Conservation (phyloP, 768 basidiomycete species). For the Phylloporus arenicola region DNA sequence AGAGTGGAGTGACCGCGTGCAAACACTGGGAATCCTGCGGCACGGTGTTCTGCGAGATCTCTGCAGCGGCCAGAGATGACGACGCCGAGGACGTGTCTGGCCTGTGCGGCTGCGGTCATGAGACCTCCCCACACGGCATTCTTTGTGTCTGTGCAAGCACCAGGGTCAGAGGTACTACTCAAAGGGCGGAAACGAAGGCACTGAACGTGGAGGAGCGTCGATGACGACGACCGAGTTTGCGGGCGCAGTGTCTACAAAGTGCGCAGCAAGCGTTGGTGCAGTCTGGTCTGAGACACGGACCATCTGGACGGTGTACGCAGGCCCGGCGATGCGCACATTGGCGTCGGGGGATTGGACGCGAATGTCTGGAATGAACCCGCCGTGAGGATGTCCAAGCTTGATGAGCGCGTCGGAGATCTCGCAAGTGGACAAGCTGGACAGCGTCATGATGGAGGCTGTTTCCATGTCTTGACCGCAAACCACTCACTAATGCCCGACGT, state of each 20-base stretch:
- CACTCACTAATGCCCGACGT: constrained; percentile 9
- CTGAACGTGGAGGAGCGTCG: constrained; percentile 63
- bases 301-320: constrained; percentile 87
- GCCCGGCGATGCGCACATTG: constrained; percentile 56
- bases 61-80: constrained; percentile 83
- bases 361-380: constrained; percentile 81
- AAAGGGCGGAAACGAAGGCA: constrained; percentile 12
- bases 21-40: constrained; percentile 72
- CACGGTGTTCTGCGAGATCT: constrained; percentile 74
- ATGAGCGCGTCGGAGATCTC: constrained; percentile 87
- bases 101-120: constrained; percentile 82
- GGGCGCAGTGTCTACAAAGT: constrained; percentile 79
- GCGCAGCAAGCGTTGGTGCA: constrained; percentile 59
- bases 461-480: constrained; percentile 1
- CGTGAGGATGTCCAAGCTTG: constrained; percentile 65
- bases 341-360: constrained; percentile 38
- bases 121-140: constrained; percentile 91
- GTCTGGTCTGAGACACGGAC: constrained; percentile 51
- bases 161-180: constrained; percentile 1
- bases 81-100: constrained; percentile 64
- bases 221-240: constrained; percentile 67
- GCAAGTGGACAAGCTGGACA: constrained; percentile 55
- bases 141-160: constrained; percentile 47
- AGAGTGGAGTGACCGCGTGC: constrained; percentile 78
- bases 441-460: constrained; percentile 14